Conservation (phyloP, 805 yeast species). For the Teunomyces lycoperdinae region DNA sequence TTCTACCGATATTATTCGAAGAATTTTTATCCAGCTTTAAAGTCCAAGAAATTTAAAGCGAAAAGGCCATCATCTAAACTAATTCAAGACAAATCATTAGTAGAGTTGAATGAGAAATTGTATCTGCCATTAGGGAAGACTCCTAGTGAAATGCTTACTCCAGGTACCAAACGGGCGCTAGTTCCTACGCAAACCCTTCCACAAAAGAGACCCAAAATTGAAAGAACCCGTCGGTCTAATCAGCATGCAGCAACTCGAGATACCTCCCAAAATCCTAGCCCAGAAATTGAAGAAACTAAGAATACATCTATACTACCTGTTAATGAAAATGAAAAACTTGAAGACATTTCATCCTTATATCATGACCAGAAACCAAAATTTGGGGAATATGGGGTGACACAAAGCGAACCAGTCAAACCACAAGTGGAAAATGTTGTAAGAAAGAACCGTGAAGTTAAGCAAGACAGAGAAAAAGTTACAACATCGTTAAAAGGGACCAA, state of each 20-base stretch:
- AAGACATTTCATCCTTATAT: neutral
- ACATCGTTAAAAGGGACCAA: constrained; percentile 27
- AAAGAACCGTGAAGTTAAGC: constrained; percentile 6
- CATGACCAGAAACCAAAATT: constrained; percentile 1
- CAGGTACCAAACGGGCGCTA: constrained; percentile 2
- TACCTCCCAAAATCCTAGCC: too few relatives aligned
- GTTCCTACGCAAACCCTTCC: neutral
- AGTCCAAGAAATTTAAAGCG: constrained; percentile 8
- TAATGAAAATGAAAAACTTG: neutral
- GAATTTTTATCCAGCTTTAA: constrained; percentile 9
- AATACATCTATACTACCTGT: neutral
- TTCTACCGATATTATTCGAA: constrained; percentile 56
- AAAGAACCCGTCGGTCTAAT: neutral
- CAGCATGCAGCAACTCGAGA: neutral
- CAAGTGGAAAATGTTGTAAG: neutral
- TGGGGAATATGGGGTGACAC: constrained; percentile 1
- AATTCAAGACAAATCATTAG: constrained; percentile 9
- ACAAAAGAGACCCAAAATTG: neutral
- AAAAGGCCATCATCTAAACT: constrained; percentile 4
- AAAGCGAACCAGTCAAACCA: constrained; percentile 3
- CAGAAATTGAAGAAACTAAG: neutral
- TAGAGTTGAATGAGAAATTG: constrained; percentile 15
- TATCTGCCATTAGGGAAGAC: constrained; percentile 22
- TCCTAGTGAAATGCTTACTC: constrained; percentile 20
- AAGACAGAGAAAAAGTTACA: constrained; percentile 2